Evolutionary conservation across 2,329 filamentous ascomycete genomes (phyloP), one percentile per base, ranked within the genome.

Genomic region (Exophiala aquamarina): DNA sequence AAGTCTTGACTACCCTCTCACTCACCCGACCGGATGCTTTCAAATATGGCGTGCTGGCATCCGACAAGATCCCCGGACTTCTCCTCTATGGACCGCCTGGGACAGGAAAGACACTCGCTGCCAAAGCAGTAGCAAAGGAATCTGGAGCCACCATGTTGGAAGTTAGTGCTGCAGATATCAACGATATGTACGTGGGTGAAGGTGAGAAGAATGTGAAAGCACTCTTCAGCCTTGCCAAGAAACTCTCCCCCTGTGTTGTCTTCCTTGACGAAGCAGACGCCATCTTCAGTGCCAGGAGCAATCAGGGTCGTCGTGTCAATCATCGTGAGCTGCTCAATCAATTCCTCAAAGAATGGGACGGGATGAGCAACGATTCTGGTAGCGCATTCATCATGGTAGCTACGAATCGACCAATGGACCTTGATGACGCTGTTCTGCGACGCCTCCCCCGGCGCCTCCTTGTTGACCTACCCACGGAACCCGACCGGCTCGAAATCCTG

Each of bases 201-300:
- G 88, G 88, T 50, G 93, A 98, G 71, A 97, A 97, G 76, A 95
- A 95, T 63, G 87, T 97, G 44, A 85, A 86, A 42, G 92, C 92
- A 0, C 84, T 97, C 32, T 98, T 98, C 70, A 86, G 83, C 1
- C 76, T 97, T 0, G 93, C 93, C 3, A 89, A 89, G 69, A 95
- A 95, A 67, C 79, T 96, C 6, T 86, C 87, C 1, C 93, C 93
- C 0, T 91, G 91, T 62, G 85, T 98, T 13, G 88, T 98, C 41
- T 97, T 98, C 70, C 89, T 98, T 53, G 93, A 98, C 62, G 93
- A 98, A 70, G 93, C 91, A 17, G 93, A 98, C 65, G 87, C 92
- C 6, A 84, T 98, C 38, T 86, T 98, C 46, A 88, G 88, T 19
- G 84, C 87, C 13, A 82, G 93, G 44, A 78, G 82, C 54, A 79